phyloP scores from a whole-genome alignment of 306 rosid genomes.

The Heteromeles arbutifolia region DNA sequence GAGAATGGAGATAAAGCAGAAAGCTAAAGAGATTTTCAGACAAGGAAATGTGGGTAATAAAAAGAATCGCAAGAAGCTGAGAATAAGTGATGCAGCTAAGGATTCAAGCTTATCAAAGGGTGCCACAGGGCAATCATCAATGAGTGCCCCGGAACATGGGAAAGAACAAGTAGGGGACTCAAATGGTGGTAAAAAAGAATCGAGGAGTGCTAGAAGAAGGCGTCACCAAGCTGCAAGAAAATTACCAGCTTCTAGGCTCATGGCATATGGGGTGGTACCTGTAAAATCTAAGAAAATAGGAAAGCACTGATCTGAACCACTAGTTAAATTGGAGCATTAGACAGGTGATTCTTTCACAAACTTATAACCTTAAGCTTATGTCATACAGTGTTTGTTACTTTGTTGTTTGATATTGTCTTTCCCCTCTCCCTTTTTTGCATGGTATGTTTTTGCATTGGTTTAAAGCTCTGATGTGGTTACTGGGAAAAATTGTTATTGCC shows the following conservation, averaged over 20 bases:
- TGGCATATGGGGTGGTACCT: constrained; percentile 43
- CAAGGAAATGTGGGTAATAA: constrained; percentile 21
- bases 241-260: constrained; percentile 34
- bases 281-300: constrained; percentile 43
- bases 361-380: neutral
- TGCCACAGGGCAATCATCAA: constrained; percentile 3
- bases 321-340: neutral
- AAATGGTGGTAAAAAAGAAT: constrained; percentile 27
- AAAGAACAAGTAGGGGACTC: constrained; percentile 28
- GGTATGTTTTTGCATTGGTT: neutral
- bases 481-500: neutral
- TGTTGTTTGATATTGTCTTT: neutral
- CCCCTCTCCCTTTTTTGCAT: neutral
- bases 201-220: constrained; percentile 65
- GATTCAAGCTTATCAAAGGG: constrained; percentile 21
- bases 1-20: constrained; percentile 53
- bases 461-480: neutral
- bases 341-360: constrained; percentile 34
- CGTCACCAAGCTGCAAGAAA: constrained; percentile 25
- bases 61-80: constrained; percentile 30
- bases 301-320: constrained; percentile 29
- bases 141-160: constrained; percentile 18
- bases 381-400: neutral
- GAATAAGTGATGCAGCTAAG: constrained; percentile 26
- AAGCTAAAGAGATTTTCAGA: constrained; percentile 43